Percentiles rank a stretch among this genome's conserved stretches.
These are phyloP conservation scores for Vitellaria paradoxa DNA, from an alignment of 179 eudicot genomes.

Conservation along the genomic window DNA sequence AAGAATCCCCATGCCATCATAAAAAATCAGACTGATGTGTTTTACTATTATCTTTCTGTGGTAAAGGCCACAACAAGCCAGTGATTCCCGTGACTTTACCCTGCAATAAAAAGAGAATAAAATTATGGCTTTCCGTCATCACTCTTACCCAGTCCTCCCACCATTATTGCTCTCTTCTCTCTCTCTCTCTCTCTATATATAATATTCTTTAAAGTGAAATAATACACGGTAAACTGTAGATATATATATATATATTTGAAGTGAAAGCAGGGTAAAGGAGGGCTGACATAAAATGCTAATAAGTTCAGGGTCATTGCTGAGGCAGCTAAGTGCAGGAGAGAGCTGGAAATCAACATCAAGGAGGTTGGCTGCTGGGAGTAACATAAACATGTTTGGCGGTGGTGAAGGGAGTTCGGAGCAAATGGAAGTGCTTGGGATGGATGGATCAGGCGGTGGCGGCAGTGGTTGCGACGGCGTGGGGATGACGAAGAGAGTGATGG, in stretches of 20 bases:
- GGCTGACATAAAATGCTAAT: slow-evolving; percentile 32
- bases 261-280: background rate
- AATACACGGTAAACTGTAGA: background rate
- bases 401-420: slow-evolving; percentile 35
- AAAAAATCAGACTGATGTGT: background rate
- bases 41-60: too few species aligned
- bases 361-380: slow-evolving; percentile 36
- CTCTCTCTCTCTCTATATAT: background rate
- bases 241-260: too few species aligned
- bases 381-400: too few species aligned
- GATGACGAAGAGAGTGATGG: slow-evolving; percentile 83
- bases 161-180: background rate
- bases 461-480: slow-evolving; percentile 19
- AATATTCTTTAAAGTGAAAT: too few species aligned
- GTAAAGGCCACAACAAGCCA: slow-evolving; percentile 25
- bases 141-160: background rate
- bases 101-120: too few species aligned
- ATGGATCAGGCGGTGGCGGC: slow-evolving; percentile 1
- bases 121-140: background rate
- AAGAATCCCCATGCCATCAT: slow-evolving; percentile 19
- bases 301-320: slow-evolving; percentile 44
- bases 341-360: slow-evolving; percentile 61
- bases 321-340: slow-evolving; percentile 63
- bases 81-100: slow-evolving; percentile 42
- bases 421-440: slow-evolving; percentile 48